Percentiles rank a stretch among this genome's conserved stretches.
Conservation (phyloP, 805 yeast genomes). For the Teunomyces stri region DNA sequence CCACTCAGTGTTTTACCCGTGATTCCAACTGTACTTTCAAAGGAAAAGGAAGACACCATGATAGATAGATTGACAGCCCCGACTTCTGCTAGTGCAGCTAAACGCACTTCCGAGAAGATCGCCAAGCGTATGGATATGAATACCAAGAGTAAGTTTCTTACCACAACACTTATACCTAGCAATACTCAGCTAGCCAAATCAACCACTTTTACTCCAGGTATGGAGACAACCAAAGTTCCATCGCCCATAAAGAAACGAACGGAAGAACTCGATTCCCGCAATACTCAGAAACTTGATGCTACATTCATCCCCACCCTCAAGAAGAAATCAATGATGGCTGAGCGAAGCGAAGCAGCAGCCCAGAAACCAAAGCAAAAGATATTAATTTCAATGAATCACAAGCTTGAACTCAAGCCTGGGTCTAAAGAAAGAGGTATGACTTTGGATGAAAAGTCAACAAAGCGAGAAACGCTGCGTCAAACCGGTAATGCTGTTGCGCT, state of each 20-base stretch:
- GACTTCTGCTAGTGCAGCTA: slow-evolving; percentile 31
- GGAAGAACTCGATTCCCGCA: slow-evolving; percentile 11
- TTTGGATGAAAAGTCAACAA: slow-evolving; percentile 11
- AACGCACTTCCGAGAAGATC: slow-evolving; percentile 9
- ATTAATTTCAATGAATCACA: slow-evolving; percentile 23
- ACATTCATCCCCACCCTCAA: slow-evolving; percentile 18
- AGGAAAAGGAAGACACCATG: slow-evolving; percentile 3
- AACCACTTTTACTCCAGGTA: slow-evolving; percentile 5
- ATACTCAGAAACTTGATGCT: slow-evolving; percentile 15
- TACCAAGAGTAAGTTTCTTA: slow-evolving; percentile 32
- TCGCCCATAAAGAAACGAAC: slow-evolving; percentile 14
- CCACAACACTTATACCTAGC: slow-evolving; percentile 34
- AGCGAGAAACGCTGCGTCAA: slow-evolving; percentile 25
- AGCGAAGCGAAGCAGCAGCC: slow-evolving; percentile 25
- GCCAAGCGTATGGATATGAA: slow-evolving; percentile 6
- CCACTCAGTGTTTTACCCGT: not conserved
- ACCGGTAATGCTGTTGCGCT: slow-evolving; percentile 29
- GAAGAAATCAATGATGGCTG: slow-evolving; percentile 29
- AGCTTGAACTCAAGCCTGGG: slow-evolving; percentile 8
- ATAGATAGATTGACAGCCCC: slow-evolving; percentile 27
- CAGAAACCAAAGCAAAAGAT: slow-evolving; percentile 26
- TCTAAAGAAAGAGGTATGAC: not conserved
- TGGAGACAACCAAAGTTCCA: slow-evolving; percentile 6
- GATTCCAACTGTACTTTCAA: not conserved
- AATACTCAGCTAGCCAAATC: slow-evolving; percentile 21